These are phyloP conservation scores for Aspergillus piperis DNA, from an alignment of 2,329 filamentous ascomycete species.

Conservation along the genomic window DNA sequence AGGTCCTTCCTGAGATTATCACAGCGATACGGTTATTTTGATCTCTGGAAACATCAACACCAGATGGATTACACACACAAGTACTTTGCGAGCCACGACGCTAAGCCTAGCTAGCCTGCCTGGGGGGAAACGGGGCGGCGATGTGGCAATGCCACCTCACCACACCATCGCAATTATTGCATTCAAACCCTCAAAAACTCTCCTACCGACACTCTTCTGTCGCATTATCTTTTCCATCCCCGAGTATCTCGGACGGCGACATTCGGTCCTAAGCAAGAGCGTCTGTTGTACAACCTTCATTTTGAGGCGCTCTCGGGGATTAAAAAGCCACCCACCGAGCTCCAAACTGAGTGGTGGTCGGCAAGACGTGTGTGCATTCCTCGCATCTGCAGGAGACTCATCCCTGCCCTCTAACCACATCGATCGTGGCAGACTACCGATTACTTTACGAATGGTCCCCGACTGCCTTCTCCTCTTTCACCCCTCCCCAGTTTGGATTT, in stretches of 20 bases:
- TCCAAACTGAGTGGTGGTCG: neutral
- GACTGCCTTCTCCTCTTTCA: too few relatives aligned
- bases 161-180: neutral
- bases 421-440: neutral
- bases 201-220: neutral
- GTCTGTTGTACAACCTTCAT: neutral
- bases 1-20: neutral
- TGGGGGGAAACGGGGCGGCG: too few relatives aligned
- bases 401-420: conserved; percentile 12
- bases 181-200: neutral
- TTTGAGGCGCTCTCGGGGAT: neutral
- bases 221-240: neutral
- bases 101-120: neutral
- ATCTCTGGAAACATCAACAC: too few relatives aligned
- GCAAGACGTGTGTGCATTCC: neutral
- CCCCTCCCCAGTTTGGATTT: too few relatives aligned
- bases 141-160: neutral
- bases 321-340: neutral
- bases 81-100: neutral
- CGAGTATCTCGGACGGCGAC: neutral
- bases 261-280: neutral
- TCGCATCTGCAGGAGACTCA: conserved; percentile 2
- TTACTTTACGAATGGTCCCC: too few relatives aligned
- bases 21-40: too few relatives aligned
- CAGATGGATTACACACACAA: too few relatives aligned